Evolutionary conservation across 805 yeast species (phyloP), one percentile per base, ranked within the genome.

Genomic region (Jamesozyma lodderae): DNA sequence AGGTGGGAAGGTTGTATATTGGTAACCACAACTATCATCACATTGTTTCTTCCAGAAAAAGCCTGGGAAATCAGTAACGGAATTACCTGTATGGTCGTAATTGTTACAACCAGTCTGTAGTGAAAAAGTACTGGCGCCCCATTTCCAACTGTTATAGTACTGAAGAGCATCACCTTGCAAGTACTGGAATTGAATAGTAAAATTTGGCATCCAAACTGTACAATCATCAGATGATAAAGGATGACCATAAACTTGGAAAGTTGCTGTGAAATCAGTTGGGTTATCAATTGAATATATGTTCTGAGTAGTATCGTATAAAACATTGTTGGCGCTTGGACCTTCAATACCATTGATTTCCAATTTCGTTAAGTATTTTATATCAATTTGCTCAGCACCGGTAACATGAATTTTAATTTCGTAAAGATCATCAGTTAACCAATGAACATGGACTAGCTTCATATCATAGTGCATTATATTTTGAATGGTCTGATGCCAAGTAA

Each of bases 21-120:
- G n/a, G n/a, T n/a, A n/a, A n/a, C n/a, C n/a, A n/a, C n/a, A n/a
- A n/a, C n/a, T n/a, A n/a, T n/a, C n/a, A n/a, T n/a, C n/a, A n/a
- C n/a, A n/a, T n/a, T n/a, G n/a, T n/a, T n/a, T n/a, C n/a, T n/a
- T n/a, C n/a, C n/a, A n/a, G n/a, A n/a, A n/a, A n/a, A 25, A 49
- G 6, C 49, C 51, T 10, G 54, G 48, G 33, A 51, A 38, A 38
- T 44, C 42, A 7, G 53, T 45, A 36, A 45, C 47, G n/a, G 55
- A 47, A 24, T 42, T 41, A 4, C 45, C 46, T 29, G 43, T 38
- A 17, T 42, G 41, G 24, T 48, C 52, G 29, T 33, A 31, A 20
- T 38, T 38, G 28, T 35, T 33, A 36, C 55, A 51, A 18, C 55
- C 54, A 22, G 49, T 44, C 16, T 26, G 27, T 35, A 51, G 33